Evolutionary conservation across 495 filamentous ascomycete species (phyloP).

Genomic region (Alectoria sarmentosa): DNA sequence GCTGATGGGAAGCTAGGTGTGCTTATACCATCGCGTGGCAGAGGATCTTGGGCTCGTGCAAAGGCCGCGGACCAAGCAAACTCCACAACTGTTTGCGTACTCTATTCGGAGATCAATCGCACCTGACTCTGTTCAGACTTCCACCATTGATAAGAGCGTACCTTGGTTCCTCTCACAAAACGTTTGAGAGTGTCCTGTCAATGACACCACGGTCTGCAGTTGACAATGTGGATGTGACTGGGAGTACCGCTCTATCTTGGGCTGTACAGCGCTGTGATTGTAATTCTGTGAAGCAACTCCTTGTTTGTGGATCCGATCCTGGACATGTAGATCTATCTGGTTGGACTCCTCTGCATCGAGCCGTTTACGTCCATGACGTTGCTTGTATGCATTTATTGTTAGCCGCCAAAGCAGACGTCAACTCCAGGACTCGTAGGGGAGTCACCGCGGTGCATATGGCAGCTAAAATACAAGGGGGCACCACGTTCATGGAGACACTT

Average conservation of each 20-base stretch:
- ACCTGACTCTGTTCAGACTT: not conserved
- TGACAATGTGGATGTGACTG: constrained; percentile 6
- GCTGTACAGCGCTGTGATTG: not conserved
- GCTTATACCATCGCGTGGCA: not conserved
- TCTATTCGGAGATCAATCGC: not conserved
- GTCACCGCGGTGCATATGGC: not conserved
- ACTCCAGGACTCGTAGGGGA: not conserved
- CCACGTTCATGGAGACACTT: not conserved
- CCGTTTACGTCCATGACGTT: not conserved
- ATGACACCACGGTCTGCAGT: not conserved
- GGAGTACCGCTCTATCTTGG: constrained; percentile 12
- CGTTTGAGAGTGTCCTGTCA: not conserved
- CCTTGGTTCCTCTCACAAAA: not conserved
- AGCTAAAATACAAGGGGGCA: not conserved
- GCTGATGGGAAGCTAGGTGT: not conserved
- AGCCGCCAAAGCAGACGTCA: constrained; percentile 9
- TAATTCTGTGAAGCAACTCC: constrained; percentile 1
- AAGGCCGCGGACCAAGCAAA: not conserved
- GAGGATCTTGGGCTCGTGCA: not conserved
- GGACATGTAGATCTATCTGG: not conserved
- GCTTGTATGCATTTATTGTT: constrained; percentile 1
- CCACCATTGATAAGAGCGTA: not conserved
- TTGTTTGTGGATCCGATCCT: constrained; percentile 12
- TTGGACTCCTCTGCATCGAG: not conserved
- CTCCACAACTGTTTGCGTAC: not conserved